Conservation (phyloP, 306 rosid genomes). For the Quercus ilex region DNA sequence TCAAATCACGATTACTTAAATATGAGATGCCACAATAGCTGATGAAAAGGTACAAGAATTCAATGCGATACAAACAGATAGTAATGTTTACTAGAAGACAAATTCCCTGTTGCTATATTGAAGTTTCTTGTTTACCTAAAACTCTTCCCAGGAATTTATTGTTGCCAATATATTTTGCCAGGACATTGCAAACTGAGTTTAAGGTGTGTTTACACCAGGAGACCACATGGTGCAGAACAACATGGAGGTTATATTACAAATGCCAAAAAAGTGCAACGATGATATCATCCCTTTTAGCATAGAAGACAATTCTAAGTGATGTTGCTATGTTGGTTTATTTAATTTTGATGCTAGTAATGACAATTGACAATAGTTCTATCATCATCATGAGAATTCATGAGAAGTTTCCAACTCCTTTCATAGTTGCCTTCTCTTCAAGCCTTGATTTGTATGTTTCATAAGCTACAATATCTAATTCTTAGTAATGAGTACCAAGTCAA, state of each 20-base stretch:
- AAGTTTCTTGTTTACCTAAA: not conserved
- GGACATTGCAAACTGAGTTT: not conserved
- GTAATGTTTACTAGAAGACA: not conserved
- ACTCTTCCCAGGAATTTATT: not conserved
- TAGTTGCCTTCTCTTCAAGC: not conserved
- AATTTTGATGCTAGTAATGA: not conserved
- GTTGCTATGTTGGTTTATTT: not conserved
- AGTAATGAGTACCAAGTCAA: not conserved
- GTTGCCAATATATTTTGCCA: not conserved
- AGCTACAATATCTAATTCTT: not conserved
- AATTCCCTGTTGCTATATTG: not conserved
- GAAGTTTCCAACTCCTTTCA: not conserved
- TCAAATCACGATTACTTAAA: not conserved
- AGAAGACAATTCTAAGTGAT: not conserved
- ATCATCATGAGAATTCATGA: not conserved
- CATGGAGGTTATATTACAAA: not conserved
- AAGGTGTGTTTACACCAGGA: not conserved
- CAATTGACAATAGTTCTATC: not conserved
- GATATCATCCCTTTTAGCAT: not conserved
- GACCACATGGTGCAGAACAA: not conserved
- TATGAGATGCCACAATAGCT: not conserved
- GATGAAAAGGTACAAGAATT: not conserved
- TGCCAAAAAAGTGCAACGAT: not conserved
- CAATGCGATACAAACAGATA: not conserved
- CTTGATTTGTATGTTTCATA: not conserved